Base-by-base conservation (phyloP, 345 rosid genomes). In the Murraya paniculata region DNA sequence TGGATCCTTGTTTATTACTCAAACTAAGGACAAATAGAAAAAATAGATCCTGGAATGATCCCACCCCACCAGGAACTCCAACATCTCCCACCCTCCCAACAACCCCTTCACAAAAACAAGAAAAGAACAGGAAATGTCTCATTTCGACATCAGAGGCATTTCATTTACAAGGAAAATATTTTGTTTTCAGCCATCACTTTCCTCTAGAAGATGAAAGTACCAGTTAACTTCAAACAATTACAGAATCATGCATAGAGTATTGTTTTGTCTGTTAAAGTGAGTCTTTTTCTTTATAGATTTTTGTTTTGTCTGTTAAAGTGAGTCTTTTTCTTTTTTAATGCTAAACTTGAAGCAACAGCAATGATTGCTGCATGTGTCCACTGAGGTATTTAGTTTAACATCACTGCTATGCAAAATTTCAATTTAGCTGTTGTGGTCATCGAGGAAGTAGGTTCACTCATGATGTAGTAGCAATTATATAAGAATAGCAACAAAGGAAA, bases 401-500 rank as follows among this genome's bases (percentile, higher is more conserved):
- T 62, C 33, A 48, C 45, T n/a, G 22, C 41, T 14, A 31, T 11
- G 68, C 19, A 41, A 35, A 19, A 16, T 41, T 61, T 5, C 14
- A 18, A 48, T 55, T 33, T 68, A 36, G 71, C 22, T 10, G 68
- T 10, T 41, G 61, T 65, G 11, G 18, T 60, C 61, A 66, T 61
- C 14, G 11, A 9, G 36, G 31, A 55, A 11, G 22, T 31, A 64
- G 64, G 66, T 7, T 7, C 55, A 56, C 53, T 45, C 67, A 31
- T 11, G 27, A 30, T 19, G 48, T 10, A 31, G 45, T 72, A 27
- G 30, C 53, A 30, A 53, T 77, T 30, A 14, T 55, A 21, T 5
- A 45, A 58, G 36, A 57, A 28, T 10, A 71, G 30, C 22, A 66
- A 76, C 59, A 73, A 67, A 79, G 55, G 28, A 25, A 61, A 74